Conservation (phyloP, 495 filamentous ascomycete genomes). For the Astrocystis sublimbata region DNA sequence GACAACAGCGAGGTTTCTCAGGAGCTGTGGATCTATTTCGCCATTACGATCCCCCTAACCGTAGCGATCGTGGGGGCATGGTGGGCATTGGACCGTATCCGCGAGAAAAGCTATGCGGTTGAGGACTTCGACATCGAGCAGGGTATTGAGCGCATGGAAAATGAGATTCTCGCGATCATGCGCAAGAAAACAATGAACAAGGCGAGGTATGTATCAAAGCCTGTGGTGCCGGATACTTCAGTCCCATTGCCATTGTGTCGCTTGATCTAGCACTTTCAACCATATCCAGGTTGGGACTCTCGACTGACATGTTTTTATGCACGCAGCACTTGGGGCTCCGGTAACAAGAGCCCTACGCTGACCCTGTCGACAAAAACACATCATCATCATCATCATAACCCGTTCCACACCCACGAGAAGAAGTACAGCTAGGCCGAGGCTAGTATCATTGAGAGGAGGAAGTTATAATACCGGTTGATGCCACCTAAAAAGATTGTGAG, state of each 20-base stretch:
- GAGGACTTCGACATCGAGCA: constrained; percentile 53
- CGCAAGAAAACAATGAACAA: constrained; percentile 55
- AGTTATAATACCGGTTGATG: not conserved
- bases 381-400: not conserved
- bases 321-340: constrained; percentile 47
- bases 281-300: too few species aligned
- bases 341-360: not conserved
- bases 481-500: not conserved
- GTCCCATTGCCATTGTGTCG: too few species aligned
- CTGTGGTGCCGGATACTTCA: too few species aligned
- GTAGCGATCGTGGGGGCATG: constrained; percentile 45
- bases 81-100: constrained; percentile 47
- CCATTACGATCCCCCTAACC: constrained; percentile 53
- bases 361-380: not conserved
- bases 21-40: constrained; percentile 58
- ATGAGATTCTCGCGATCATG: constrained; percentile 53
- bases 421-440: not conserved
- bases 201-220: too few species aligned
- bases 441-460: not conserved
- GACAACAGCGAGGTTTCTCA: constrained; percentile 36
- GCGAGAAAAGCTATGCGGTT: constrained; percentile 44
- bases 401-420: constrained; percentile 1
- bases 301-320: too few species aligned
- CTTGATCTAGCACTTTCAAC: too few species aligned
- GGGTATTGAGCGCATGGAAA: constrained; percentile 56